Conservation (phyloP, 352 stramenopile species). For the Pythium phragmiticola region DNA sequence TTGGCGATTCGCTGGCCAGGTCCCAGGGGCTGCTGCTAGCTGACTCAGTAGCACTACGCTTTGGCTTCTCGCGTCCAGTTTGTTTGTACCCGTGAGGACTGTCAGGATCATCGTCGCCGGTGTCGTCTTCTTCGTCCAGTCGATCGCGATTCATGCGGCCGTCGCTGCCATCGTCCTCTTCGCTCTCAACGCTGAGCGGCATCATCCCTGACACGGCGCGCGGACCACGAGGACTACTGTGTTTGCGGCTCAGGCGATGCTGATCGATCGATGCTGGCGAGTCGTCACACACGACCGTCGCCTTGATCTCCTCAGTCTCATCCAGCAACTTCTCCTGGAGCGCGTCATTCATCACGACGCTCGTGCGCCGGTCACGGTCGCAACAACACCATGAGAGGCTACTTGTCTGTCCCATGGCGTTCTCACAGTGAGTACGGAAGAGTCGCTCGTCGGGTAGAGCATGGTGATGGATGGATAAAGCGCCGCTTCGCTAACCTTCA, state of each 20-base stretch:
- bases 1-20: neutral
- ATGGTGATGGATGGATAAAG: neutral
- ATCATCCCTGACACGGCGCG: constrained; percentile 4
- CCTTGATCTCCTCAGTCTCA: constrained; percentile 1
- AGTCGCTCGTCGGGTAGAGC: neutral
- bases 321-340: constrained; percentile 57
- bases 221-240: constrained; percentile 6
- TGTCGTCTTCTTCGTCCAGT: constrained; percentile 16
- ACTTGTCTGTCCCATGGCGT: constrained; percentile 34
- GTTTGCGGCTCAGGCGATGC: constrained; percentile 8
- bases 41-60: neutral
- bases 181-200: constrained; percentile 1
- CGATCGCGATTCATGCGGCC: constrained; percentile 4
- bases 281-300: neutral
- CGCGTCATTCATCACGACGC: constrained; percentile 38
- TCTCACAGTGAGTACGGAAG: neutral
- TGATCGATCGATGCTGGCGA: neutral
- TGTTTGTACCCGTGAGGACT: neutral
- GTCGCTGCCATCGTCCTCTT: constrained; percentile 16
- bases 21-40: constrained; percentile 12
- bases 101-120: constrained; percentile 12
- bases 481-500: neutral
- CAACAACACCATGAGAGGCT: constrained; percentile 44
- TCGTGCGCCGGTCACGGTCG: constrained; percentile 34
- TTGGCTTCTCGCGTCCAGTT: too few species aligned